Percentiles rank a stretch among this genome's conserved stretches.
These are phyloP conservation scores for Russula sp. DNA, from an alignment of 768 basidiomycete species.

Conservation along the genomic window DNA sequence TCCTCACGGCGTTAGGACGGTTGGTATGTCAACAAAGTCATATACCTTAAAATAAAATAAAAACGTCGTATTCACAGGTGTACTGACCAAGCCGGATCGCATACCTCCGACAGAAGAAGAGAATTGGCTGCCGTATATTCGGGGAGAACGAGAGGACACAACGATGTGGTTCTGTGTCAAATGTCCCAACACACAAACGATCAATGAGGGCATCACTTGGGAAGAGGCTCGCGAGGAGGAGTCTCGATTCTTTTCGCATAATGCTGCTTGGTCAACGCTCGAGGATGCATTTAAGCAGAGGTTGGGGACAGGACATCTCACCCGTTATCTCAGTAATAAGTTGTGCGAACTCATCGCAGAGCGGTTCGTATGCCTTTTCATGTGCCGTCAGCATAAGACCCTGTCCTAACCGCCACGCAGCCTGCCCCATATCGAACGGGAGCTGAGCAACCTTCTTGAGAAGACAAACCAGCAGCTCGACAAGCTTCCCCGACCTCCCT, in stretches of 20 bases:
- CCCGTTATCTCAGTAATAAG: conserved; percentile 49
- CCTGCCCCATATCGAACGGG: conserved; percentile 54
- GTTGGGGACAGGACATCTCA: conserved; percentile 50
- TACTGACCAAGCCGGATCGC: conserved; percentile 17
- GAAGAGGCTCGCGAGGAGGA: conserved; percentile 50
- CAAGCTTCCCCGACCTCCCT: conserved; percentile 45
- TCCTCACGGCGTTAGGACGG: conserved; percentile 55
- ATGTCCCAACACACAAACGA: conserved; percentile 39
- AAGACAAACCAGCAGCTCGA: conserved; percentile 31
- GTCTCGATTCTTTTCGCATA: conserved; percentile 46
- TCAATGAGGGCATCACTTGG: conserved; percentile 51
- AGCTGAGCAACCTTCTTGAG: conserved; percentile 41
- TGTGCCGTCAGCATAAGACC: neutral
- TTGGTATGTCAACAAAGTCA: conserved; percentile 40
- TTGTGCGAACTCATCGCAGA: conserved; percentile 57
- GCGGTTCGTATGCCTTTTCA: conserved; percentile 34
- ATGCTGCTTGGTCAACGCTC: conserved; percentile 47
- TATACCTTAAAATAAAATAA: neutral
- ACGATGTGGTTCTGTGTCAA: conserved; percentile 51
- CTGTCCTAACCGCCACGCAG: conserved; percentile 29
- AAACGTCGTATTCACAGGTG: conserved; percentile 1
- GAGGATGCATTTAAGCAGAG: conserved; percentile 43
- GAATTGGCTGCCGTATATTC: conserved; percentile 50
- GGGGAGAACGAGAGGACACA: conserved; percentile 43
- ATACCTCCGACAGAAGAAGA: conserved; percentile 39